A percentile compares a stretch with the other conserved stretches of the same genome.
phyloP scores from a whole-genome alignment of 2,329 filamentous ascomycete genomes.

The Microdochium bolleyi region DNA sequence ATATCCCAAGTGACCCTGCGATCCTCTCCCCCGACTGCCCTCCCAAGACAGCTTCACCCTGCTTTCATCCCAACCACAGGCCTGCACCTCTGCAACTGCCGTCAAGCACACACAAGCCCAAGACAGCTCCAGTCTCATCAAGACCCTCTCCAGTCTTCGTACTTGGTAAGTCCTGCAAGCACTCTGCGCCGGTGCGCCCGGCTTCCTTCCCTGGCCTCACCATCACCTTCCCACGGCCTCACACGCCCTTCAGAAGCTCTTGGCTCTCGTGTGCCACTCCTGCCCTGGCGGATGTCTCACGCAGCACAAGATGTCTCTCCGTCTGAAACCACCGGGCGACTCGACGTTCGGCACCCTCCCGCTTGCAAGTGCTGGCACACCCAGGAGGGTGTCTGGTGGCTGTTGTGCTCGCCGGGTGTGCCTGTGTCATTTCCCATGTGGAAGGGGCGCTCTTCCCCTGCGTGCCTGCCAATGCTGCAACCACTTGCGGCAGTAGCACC shows the following conservation, averaged over 20 bases:
- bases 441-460: neutral
- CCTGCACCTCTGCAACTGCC: too few species aligned
- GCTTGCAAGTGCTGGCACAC: neutral
- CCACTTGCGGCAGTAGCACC: neutral
- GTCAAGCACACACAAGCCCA: too few species aligned
- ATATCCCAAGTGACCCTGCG: neutral
- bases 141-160: too few species aligned
- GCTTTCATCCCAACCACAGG: too few species aligned
- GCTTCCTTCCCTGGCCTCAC: neutral
- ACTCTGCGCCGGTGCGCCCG: neutral
- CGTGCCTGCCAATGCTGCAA: neutral
- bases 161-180: too few species aligned
- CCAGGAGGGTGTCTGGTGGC: neutral
- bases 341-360: neutral
- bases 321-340: neutral
- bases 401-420: neutral
- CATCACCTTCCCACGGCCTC: neutral
- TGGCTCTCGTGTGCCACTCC: neutral
- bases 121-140: too few species aligned
- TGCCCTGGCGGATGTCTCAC: neutral
- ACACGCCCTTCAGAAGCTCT: neutral
- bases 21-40: too few species aligned
- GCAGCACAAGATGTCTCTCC: neutral
- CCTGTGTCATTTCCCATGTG: neutral
- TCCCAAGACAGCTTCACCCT: too few species aligned